Evolutionary conservation across 208 protist genomes (phyloP), one percentile per base, ranked within the genome.

Genomic region (Endotrypanum monterogeii): DNA sequence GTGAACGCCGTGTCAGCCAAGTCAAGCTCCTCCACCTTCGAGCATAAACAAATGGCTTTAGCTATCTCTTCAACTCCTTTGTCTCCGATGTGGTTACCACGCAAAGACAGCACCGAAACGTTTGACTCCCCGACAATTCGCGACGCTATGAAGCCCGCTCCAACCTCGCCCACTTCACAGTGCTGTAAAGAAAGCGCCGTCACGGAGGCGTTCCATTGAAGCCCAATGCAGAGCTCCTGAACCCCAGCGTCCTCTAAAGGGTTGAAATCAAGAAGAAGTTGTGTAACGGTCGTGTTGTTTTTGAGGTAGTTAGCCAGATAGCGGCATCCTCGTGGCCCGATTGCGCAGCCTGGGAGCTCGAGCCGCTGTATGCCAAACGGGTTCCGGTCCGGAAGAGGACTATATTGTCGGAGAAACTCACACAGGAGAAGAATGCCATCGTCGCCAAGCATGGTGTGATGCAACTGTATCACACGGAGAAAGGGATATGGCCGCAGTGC

Each of bases 171-270:
- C 23, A 98, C 83, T 9, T 60, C 73, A 76, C 92, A 97, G 74
- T 96, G 92, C 67, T 98, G 83, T 61, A 98, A 44, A 14, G 91
- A 95, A 32, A 98, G 83, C 0, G 83, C 56, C 18, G 77, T 67
- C 23, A 98, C 39, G 9, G 84, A 85, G 30, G 79, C 86, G 78
- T 97, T 98, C 92, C 94, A 98, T n/a, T 85, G 80, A 7, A 97
- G 71, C 7, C 82, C 89, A 50, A 84, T 83, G 74, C 87, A 88
- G 25, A 98, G 78, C 25, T 78, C 79, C 20, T 73, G 74, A 35
- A 83, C 87, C 20, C 94, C 94, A 41, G 79, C 75, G 67, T 96
- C 89, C 32, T 83, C 88, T 56, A 98, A 51, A 18, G 84, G 73
- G 78, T 96, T 96, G 74, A 96, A 95, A 73, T 96, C 91, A 8